Evolutionary conservation across 176 grass and related monocot genomes (phyloP).

Genomic region (Zea mays): Zm-B73-REFERENCE-NAM-5.0 NC_050098.1:188688501-188689000

Average conservation of each 20-base stretch:
- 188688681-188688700: too few species aligned
- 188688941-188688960: not conserved
- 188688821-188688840: slow-evolving; percentile 1
- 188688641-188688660: not conserved
- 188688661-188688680: too few species aligned
- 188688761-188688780: not conserved
- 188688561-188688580: not conserved
- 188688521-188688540: not conserved
- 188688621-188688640: not conserved
- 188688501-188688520: not conserved
- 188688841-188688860: not conserved
- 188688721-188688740: too few species aligned
- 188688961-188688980: slow-evolving; percentile 24
- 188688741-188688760: not conserved
- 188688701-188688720: too few species aligned
- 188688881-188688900: not conserved
- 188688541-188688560: not conserved
- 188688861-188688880: slow-evolving; percentile 11
- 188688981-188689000: not conserved
- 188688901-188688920: not conserved
- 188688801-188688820: not conserved
- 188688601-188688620: not conserved
- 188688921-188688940: slow-evolving; percentile 24
- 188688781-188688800: slow-evolving; percentile 6
- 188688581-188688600: not conserved